Evolutionary conservation across 129 eudicot genomes (phyloP).

Genomic region (Helianthus annuus): HanXRQr2.0-SUNRISE NC_035439.2:20999901-21000400

Average conservation of each 20-base stretch:
- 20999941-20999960: constrained; percentile 50
- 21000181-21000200: too few relatives aligned
- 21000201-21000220: not conserved
- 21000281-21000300: too few relatives aligned
- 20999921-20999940: constrained; percentile 35
- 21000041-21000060: constrained; percentile 49
- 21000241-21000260: not conserved
- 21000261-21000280: too few relatives aligned
- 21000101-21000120: not conserved
- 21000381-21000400: too few relatives aligned
- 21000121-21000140: too few relatives aligned
- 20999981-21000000: constrained; percentile 51
- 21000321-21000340: too few relatives aligned
- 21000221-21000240: not conserved
- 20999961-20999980: constrained; percentile 65
- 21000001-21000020: constrained; percentile 49
- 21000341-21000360: too few relatives aligned
- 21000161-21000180: too few relatives aligned
- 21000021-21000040: constrained; percentile 47
- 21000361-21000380: too few relatives aligned
- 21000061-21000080: constrained; percentile 11
- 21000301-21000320: too few relatives aligned
- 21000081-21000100: not conserved
- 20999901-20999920: not conserved
- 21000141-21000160: too few relatives aligned